Percentiles rank a stretch among this genome's conserved stretches.
Evolutionary conservation across 257 asterid genomes (phyloP).

Genomic region (Salvia rosmarinus): DNA sequence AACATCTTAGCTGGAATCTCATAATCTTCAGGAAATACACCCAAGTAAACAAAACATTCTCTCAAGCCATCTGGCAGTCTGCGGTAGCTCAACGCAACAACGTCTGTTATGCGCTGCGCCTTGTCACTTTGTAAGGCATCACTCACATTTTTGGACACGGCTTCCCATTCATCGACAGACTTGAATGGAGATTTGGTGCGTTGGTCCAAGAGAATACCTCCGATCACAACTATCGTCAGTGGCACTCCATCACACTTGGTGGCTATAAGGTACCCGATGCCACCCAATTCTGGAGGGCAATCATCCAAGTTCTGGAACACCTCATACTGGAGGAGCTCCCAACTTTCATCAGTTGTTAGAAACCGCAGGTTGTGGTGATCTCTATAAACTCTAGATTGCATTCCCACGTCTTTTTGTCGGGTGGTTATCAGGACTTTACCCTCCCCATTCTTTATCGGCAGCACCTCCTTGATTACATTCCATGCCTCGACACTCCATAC

Average conservation of each 20-base stretch:
- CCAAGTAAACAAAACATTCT: too few species aligned
- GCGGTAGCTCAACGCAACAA: constrained; percentile 48
- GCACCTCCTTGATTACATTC: constrained; percentile 30
- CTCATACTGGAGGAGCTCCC: constrained; percentile 47
- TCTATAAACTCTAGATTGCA: constrained; percentile 13
- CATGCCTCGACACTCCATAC: constrained; percentile 50
- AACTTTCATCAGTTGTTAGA: constrained; percentile 34
- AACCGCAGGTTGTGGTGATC: constrained; percentile 42
- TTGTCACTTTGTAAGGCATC: neutral
- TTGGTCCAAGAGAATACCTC: constrained; percentile 33
- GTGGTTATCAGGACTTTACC: constrained; percentile 55
- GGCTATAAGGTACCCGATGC: constrained; percentile 38
- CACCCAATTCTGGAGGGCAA: constrained; percentile 30
- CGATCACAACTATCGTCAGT: constrained; percentile 44
- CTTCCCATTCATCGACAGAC: constrained; percentile 20
- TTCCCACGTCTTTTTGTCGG: constrained; percentile 37
- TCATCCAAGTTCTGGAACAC: constrained; percentile 32
- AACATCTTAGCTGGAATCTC: too few species aligned
- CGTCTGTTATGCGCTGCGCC: constrained; percentile 11
- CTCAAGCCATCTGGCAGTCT: neutral
- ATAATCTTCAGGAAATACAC: too few species aligned
- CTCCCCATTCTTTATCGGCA: constrained; percentile 35
- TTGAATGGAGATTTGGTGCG: neutral
- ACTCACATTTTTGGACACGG: constrained; percentile 11
- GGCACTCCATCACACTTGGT: constrained; percentile 51